Conservation (phyloP, 1,284 basidiomycete species). For the Malassezia nana region DNA sequence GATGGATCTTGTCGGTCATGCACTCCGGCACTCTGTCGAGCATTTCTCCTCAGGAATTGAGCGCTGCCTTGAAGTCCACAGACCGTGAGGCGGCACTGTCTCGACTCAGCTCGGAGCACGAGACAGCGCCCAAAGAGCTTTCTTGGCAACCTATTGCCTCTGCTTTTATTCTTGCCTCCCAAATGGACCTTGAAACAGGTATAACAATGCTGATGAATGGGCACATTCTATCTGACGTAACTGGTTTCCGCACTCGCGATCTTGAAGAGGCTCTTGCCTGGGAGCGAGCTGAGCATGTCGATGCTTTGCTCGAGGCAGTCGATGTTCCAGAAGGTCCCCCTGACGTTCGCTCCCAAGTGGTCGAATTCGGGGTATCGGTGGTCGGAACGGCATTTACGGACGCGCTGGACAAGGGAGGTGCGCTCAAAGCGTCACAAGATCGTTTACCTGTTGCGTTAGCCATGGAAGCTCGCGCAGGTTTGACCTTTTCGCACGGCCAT, state of each 20-base stretch:
- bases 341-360: constrained; percentile 20
- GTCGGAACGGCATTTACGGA: constrained; percentile 15
- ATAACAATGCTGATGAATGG: constrained; percentile 25
- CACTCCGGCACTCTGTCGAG: neutral
- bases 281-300: constrained; percentile 24
- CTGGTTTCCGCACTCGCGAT: constrained; percentile 18
- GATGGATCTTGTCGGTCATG: neutral
- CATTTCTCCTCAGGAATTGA: neutral
- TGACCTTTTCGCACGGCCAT: constrained; percentile 52
- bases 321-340: constrained; percentile 10
- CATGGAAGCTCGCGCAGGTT: constrained; percentile 51
- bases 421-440: neutral
- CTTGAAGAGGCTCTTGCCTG: constrained; percentile 22
- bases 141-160: neutral
- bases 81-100: neutral
- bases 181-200: neutral
- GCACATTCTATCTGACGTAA: constrained; percentile 14
- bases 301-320: constrained; percentile 19
- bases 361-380: constrained; percentile 24
- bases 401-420: neutral
- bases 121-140: neutral
- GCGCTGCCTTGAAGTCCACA: neutral
- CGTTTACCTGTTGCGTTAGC: constrained; percentile 8
- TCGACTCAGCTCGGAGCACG: neutral
- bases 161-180: neutral